Evolutionary conservation across 768 basidiomycete species (phyloP).

Genomic region (Suillus decipiens): DNA sequence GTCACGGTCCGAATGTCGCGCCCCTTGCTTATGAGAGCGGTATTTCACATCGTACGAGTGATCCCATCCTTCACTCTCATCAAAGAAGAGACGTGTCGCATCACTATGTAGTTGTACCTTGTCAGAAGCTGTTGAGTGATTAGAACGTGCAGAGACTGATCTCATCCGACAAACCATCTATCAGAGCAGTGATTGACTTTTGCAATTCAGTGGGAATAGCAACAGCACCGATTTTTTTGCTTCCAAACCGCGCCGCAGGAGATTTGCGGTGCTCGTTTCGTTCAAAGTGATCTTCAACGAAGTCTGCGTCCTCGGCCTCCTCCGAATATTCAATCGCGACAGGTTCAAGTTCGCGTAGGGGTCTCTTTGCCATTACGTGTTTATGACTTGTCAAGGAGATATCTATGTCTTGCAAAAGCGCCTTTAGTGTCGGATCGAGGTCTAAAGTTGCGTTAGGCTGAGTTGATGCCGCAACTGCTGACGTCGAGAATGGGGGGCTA

Average conservation of each 20-base stretch:
- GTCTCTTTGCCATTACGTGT: constrained; percentile 31
- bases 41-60: constrained; percentile 57
- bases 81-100: constrained; percentile 68
- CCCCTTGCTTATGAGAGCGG: constrained; percentile 57
- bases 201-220: constrained; percentile 74
- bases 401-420: constrained; percentile 67
- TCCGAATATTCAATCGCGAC: constrained; percentile 39
- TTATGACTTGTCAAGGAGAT: constrained; percentile 52
- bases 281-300: constrained; percentile 25
- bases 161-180: constrained; percentile 51
- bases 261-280: constrained; percentile 57
- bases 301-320: constrained; percentile 35
- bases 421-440: constrained; percentile 65
- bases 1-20: constrained; percentile 64
- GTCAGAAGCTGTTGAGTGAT: constrained; percentile 52
- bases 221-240: constrained; percentile 68
- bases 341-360: constrained; percentile 58
- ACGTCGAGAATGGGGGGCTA: constrained; percentile 33
- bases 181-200: constrained; percentile 61
- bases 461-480: constrained; percentile 27
- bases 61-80: constrained; percentile 50
- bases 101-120: constrained; percentile 68
- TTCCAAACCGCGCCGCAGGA: constrained; percentile 81
- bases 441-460: constrained; percentile 62
- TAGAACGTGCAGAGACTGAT: constrained; percentile 5